A percentile compares a stretch with the other conserved stretches of the same genome.
Conservation (phyloP, 352 stramenopile genomes). For the Globisporangium mamillatum region DNA sequence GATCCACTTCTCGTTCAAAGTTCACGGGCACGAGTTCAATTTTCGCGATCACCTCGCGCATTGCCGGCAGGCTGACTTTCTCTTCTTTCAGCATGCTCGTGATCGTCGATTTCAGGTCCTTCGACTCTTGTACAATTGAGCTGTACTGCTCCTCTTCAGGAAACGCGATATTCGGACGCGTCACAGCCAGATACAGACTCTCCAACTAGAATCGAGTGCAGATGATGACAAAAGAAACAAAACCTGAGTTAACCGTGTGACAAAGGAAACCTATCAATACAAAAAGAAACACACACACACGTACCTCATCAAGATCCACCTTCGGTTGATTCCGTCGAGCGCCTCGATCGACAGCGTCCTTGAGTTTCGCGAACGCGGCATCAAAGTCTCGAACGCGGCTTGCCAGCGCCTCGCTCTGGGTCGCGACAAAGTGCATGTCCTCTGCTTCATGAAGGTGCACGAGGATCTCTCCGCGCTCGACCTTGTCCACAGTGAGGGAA, state of each 20-base stretch:
- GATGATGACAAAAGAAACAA: not conserved
- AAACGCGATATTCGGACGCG: conserved; percentile 52
- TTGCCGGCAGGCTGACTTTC: conserved; percentile 79
- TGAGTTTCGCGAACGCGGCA: conserved; percentile 52
- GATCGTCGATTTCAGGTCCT: conserved; percentile 60
- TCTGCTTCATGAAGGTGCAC: conserved; percentile 56
- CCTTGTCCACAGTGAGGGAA: conserved; percentile 23
- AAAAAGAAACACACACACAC: not conserved
- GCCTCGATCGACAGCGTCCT: conserved; percentile 61
- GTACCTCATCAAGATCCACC: conserved; percentile 50
- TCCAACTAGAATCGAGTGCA: conserved; percentile 27
- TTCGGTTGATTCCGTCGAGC: conserved; percentile 68
- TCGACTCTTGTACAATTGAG: conserved; percentile 57
- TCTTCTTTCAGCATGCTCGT: conserved; percentile 66
- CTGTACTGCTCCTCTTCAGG: conserved; percentile 49
- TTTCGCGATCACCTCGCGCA: conserved; percentile 74
- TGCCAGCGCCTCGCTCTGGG: conserved; percentile 35
- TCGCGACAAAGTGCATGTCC: conserved; percentile 47
- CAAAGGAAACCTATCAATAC: not conserved
- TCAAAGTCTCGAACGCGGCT: conserved; percentile 52
- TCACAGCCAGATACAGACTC: conserved; percentile 41
- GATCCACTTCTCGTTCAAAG: conserved; percentile 74
- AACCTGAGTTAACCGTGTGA: not conserved
- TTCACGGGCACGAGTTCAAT: conserved; percentile 87
- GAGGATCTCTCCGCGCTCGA: conserved; percentile 48